Evolutionary conservation across 2,329 filamentous ascomycete species (phyloP).

Genomic region (Xylariales sp.): DNA sequence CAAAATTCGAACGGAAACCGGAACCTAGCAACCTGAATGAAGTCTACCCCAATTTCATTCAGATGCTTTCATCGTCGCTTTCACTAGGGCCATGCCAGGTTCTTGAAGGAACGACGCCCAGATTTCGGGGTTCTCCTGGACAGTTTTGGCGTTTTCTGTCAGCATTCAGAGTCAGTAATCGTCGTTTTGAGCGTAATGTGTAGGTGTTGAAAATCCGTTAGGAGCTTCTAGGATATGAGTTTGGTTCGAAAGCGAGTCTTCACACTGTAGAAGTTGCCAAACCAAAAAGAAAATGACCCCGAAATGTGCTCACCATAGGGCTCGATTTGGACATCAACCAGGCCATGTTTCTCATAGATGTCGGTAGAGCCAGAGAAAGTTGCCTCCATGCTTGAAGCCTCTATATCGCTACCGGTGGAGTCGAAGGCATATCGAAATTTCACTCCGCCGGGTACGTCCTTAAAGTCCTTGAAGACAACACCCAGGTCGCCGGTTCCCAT

Average conservation of each 20-base stretch:
- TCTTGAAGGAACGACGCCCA: slow-evolving; percentile 44
- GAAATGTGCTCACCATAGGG: slow-evolving; percentile 25
- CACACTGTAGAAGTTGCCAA: too few relatives aligned
- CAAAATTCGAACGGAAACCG: neutral
- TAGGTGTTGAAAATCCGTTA: too few relatives aligned
- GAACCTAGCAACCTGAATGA: neutral
- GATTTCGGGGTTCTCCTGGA: slow-evolving; percentile 41
- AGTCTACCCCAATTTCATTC: neutral
- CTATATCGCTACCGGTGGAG: slow-evolving; percentile 37
- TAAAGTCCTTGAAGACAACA: slow-evolving; percentile 32
- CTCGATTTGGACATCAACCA: slow-evolving; percentile 41
- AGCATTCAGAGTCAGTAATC: too few relatives aligned
- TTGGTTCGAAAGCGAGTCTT: too few relatives aligned
- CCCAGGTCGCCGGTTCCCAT: slow-evolving; percentile 37
- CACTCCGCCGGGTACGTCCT: slow-evolving; percentile 41
- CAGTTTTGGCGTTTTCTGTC: slow-evolving; percentile 35
- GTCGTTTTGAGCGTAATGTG: too few relatives aligned
- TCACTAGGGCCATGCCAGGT: slow-evolving; percentile 39
- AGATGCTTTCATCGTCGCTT: slow-evolving; percentile 38
- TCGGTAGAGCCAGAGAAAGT: slow-evolving; percentile 42
- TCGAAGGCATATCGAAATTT: slow-evolving; percentile 35
- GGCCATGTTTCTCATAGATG: slow-evolving; percentile 42
- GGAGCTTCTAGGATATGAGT: too few relatives aligned
- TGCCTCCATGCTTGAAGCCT: slow-evolving; percentile 39
- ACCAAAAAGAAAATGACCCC: too few relatives aligned